Conservation (phyloP, 2,329 filamentous ascomycete species). For the Penicillium polonicum region DNA sequence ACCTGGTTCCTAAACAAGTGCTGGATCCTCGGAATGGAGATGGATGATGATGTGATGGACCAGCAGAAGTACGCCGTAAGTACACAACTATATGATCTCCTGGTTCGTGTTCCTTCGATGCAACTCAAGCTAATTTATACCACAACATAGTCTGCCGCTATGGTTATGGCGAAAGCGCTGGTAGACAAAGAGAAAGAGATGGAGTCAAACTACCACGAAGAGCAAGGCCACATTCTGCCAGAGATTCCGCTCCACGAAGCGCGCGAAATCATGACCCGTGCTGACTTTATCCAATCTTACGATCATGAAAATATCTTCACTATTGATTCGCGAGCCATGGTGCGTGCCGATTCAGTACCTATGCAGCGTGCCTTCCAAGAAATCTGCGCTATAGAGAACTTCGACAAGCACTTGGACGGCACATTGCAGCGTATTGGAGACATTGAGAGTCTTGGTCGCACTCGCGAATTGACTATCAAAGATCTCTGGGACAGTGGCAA, state of each 20-base stretch:
- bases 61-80: conserved; percentile 91
- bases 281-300: conserved; percentile 89
- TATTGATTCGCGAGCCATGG: conserved; percentile 81
- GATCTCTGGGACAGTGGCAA: conserved; percentile 82
- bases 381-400: conserved; percentile 74
- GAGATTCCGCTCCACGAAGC: conserved; percentile 78
- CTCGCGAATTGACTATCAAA: conserved; percentile 93
- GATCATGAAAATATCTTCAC: conserved; percentile 95
- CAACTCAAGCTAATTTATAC: conserved; percentile 17
- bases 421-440: conserved; percentile 84
- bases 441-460: conserved; percentile 90
- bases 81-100: conserved; percentile 21
- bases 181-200: conserved; percentile 74
- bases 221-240: conserved; percentile 72
- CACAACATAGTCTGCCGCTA: conserved; percentile 70
- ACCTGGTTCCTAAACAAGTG: conserved; percentile 79
- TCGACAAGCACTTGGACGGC: conserved; percentile 76
- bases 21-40: conserved; percentile 71
- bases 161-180: conserved; percentile 87
- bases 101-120: background rate
- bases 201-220: conserved; percentile 61
- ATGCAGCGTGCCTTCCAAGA: conserved; percentile 92
- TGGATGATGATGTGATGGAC: conserved; percentile 98
- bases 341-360: conserved; percentile 89
- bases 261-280: conserved; percentile 89